These are phyloP conservation scores for Caloboletus inedulis DNA, from an alignment of 1,284 basidiomycete species.

Conservation along the genomic window DNA sequence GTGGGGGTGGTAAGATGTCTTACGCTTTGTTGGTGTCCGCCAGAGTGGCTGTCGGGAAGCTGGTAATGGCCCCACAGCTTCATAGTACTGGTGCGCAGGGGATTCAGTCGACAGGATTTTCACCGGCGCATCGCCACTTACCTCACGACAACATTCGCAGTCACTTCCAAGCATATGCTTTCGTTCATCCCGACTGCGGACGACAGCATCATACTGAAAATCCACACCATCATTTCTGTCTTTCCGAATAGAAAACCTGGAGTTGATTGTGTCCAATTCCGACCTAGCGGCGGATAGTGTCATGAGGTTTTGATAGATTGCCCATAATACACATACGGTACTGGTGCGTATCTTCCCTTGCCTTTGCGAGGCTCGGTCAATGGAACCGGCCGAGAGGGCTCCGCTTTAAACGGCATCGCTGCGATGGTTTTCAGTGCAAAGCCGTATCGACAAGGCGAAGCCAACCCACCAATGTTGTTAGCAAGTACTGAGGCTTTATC, in stretches of 20 bases:
- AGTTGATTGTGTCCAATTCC: conserved; percentile 50
- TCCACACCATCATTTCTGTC: conserved; percentile 60
- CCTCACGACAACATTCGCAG: conserved; percentile 83
- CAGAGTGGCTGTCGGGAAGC: conserved; percentile 66
- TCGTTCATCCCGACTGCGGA: conserved; percentile 64
- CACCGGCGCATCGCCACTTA: conserved; percentile 37
- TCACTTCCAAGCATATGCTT: conserved; percentile 71
- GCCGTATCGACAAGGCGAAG: not conserved
- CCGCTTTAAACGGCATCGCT: conserved; percentile 21
- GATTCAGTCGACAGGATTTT: not conserved
- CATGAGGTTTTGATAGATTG: not conserved
- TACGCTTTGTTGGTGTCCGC: conserved; percentile 53
- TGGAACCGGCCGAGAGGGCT: conserved; percentile 29
- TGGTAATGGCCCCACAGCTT: conserved; percentile 69
- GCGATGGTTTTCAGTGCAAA: not conserved
- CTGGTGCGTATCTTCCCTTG: conserved; percentile 33
- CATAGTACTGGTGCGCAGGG: conserved; percentile 64
- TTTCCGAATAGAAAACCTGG: conserved; percentile 65
- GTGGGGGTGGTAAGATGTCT: conserved; percentile 4
- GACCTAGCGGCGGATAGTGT: conserved; percentile 14
- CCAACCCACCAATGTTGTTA: conserved; percentile 12
- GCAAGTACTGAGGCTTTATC: not conserved
- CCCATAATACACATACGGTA: conserved; percentile 15
- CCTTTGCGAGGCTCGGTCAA: conserved; percentile 27
- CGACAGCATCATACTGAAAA: conserved; percentile 75